phyloP scores from a whole-genome alignment of 1,284 basidiomycete genomes.

The Trametes polyzona region DNA sequence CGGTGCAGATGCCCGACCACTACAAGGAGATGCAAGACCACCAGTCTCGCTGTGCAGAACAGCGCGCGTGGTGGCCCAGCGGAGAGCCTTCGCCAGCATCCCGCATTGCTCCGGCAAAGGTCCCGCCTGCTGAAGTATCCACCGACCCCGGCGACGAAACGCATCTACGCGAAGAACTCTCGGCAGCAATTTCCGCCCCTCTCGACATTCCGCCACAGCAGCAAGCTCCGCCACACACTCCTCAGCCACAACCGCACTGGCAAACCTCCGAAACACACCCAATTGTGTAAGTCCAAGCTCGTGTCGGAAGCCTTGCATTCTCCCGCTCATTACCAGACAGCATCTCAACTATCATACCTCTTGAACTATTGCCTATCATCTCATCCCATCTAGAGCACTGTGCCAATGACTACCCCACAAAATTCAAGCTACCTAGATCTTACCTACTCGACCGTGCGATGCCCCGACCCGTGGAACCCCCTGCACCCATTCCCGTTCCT shows the following conservation, averaged over 20 bases:
- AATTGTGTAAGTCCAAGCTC: conserved; percentile 69
- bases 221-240: neutral
- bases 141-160: conserved; percentile 10
- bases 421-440: conserved; percentile 40
- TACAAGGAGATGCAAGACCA: conserved; percentile 62
- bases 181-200: conserved; percentile 55
- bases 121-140: neutral
- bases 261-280: conserved; percentile 80
- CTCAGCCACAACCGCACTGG: conserved; percentile 21
- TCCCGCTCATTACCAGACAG: conserved; percentile 38
- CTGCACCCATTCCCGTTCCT: neutral
- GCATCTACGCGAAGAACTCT: conserved; percentile 51
- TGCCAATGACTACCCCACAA: conserved; percentile 39
- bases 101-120: too few species aligned
- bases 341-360: conserved; percentile 68
- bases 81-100: conserved; percentile 3
- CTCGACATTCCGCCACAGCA: conserved; percentile 36
- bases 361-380: conserved; percentile 58
- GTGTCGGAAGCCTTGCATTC: conserved; percentile 12
- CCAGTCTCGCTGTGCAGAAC: conserved; percentile 53
- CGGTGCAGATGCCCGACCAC: conserved; percentile 68
- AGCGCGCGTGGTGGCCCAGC: conserved; percentile 60
- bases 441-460: conserved; percentile 39
- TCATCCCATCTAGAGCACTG: conserved; percentile 52
- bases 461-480: conserved; percentile 15